phyloP scores from a whole-genome alignment of 805 yeast species.

The Kazachstania psychrophila region DNA sequence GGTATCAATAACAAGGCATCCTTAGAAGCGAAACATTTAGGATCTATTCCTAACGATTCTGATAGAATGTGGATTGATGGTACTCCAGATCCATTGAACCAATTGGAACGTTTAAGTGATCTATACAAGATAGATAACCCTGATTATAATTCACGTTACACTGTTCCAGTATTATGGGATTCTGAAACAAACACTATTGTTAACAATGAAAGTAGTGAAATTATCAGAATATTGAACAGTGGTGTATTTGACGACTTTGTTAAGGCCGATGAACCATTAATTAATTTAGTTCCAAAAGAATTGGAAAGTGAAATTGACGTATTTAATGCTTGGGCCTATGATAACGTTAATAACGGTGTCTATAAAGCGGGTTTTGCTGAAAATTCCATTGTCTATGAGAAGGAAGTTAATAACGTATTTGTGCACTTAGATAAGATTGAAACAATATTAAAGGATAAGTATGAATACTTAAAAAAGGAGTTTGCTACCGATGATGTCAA shows the following conservation, averaged over 20 bases:
- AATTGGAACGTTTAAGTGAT: constrained; percentile 52
- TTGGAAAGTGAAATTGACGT: constrained; percentile 57
- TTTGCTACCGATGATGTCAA: constrained; percentile 9
- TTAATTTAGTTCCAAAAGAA: constrained; percentile 55
- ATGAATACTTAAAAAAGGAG: constrained; percentile 35
- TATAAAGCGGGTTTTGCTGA: constrained; percentile 89
- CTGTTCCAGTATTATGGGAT: constrained; percentile 94
- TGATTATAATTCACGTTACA: constrained; percentile 70
- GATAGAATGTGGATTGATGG: constrained; percentile 26
- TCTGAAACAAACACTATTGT: constrained; percentile 74
- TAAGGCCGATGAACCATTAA: constrained; percentile 2
- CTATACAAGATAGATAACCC: constrained; percentile 69
- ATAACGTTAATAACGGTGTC: constrained; percentile 85
- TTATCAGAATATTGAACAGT: constrained; percentile 72
- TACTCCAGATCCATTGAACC: constrained; percentile 53
- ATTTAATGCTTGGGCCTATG: constrained; percentile 73
- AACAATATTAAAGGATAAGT: constrained; percentile 41
- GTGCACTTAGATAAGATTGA: constrained; percentile 65
- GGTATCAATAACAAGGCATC: constrained; percentile 11
- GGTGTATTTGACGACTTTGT: constrained; percentile 50
- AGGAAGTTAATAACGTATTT: constrained; percentile 58
- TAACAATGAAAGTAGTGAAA: constrained; percentile 84
- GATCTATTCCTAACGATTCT: constrained; percentile 14
- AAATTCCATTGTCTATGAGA: constrained; percentile 70
- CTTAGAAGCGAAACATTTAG: constrained; percentile 10